Percentiles rank a stretch among this genome's conserved stretches.
phyloP scores from a whole-genome alignment of 495 filamentous ascomycete species.

The Glarea lozoyensis region DNA sequence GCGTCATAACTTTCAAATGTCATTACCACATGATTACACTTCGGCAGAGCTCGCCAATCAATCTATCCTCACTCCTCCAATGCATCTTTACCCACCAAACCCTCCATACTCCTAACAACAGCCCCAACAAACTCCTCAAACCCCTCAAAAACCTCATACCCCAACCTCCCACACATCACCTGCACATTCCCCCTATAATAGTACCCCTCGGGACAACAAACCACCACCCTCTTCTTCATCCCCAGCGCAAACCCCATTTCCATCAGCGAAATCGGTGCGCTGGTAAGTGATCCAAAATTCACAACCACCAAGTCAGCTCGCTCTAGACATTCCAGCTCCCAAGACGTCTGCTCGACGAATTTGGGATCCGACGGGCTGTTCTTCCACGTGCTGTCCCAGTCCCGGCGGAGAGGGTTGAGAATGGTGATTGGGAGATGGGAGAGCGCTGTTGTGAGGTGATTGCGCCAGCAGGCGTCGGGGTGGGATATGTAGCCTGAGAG shows the following conservation, averaged over 20 bases:
- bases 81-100: no score
- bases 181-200: slow-evolving; percentile 48
- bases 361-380: slow-evolving; percentile 33
- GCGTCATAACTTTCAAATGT: no score
- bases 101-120: no score
- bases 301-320: slow-evolving; percentile 42
- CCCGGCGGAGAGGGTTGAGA: slow-evolving; percentile 44
- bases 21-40: no score
- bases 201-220: slow-evolving; percentile 39
- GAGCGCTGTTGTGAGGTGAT: slow-evolving; percentile 25
- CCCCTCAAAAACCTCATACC: slow-evolving; percentile 28
- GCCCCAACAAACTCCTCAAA: no score
- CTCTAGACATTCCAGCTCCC: slow-evolving; percentile 50
- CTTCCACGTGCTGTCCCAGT: slow-evolving; percentile 45
- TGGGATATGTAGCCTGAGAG: slow-evolving; percentile 17
- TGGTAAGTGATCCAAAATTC: slow-evolving; percentile 39
- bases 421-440: slow-evolving; percentile 40
- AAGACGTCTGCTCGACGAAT: slow-evolving; percentile 45
- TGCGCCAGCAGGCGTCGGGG: slow-evolving; percentile 31
- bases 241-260: slow-evolving; percentile 44
- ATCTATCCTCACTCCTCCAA: no score
- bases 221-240: slow-evolving; percentile 37
- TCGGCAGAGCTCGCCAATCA: no score
- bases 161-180: slow-evolving; percentile 38
- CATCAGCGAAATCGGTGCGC: slow-evolving; percentile 39